Percentiles rank a stretch among this genome's conserved stretches.
These are phyloP conservation scores for Tephrocybe sp. DNA, from an alignment of 768 basidiomycete species.

Conservation along the genomic window DNA sequence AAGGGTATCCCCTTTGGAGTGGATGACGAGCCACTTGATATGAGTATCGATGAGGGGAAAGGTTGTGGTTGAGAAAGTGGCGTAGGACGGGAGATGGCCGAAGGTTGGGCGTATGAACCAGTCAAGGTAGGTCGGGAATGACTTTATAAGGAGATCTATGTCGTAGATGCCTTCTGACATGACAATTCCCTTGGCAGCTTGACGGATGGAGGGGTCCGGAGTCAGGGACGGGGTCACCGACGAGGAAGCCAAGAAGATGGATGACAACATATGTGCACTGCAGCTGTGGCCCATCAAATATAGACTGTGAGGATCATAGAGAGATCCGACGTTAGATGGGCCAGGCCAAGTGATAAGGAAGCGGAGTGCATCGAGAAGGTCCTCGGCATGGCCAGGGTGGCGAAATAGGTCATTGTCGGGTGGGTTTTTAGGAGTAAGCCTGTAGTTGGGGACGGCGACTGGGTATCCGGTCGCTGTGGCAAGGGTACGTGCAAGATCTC, in stretches of 20 bases:
- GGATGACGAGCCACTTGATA: constrained; percentile 70
- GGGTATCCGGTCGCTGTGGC: constrained; percentile 47
- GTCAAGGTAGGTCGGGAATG: constrained; percentile 64
- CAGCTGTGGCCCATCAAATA: constrained; percentile 80
- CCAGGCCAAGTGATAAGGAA: constrained; percentile 53
- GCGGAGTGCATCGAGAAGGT: constrained; percentile 60
- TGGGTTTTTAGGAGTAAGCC: constrained; percentile 53
- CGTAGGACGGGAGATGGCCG: constrained; percentile 49
- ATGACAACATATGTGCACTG: constrained; percentile 76
- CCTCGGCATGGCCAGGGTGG: constrained; percentile 74
- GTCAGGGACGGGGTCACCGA: constrained; percentile 39
- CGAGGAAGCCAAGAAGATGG: constrained; percentile 62
- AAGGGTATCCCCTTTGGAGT: constrained; percentile 71
- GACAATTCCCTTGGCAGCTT: constrained; percentile 51
- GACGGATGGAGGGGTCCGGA: constrained; percentile 42
- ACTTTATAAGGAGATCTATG: constrained; percentile 58
- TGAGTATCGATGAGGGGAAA: constrained; percentile 36
- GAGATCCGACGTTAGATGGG: constrained; percentile 22
- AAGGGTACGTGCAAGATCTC: constrained; percentile 51
- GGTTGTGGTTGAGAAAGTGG: constrained; percentile 42
- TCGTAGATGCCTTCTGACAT: constrained; percentile 82
- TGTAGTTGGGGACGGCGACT: constrained; percentile 78
- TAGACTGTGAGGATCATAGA: constrained; percentile 42
- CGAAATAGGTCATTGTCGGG: constrained; percentile 37
- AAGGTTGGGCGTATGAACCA: constrained; percentile 75